Evolutionary conservation across 768 basidiomycete genomes (phyloP).

Genomic region (Boletales sp.): DNA sequence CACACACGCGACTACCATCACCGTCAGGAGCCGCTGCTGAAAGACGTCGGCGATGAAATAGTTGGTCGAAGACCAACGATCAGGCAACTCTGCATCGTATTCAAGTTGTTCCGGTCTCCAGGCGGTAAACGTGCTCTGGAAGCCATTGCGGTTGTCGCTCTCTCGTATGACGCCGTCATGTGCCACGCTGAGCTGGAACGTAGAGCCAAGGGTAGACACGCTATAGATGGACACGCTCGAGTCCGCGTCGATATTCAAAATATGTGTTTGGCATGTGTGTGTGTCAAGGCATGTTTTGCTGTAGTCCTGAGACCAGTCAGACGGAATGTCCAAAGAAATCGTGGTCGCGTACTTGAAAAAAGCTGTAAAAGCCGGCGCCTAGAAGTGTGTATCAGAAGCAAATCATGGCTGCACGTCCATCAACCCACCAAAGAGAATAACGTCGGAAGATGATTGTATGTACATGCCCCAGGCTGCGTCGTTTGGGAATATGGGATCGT

Average conservation of each 20-base stretch:
- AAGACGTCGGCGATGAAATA: neutral
- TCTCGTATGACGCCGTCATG: constrained; percentile 32
- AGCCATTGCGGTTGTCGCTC: constrained; percentile 38
- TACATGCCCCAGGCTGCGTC: constrained; percentile 13
- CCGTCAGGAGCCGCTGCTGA: neutral
- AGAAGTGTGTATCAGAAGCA: constrained; percentile 14
- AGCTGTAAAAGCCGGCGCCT: constrained; percentile 50
- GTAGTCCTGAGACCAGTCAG: constrained; percentile 32
- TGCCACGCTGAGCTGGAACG: constrained; percentile 39
- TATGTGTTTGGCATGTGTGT: constrained; percentile 39
- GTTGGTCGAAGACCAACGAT: neutral
- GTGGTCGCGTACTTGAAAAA: constrained; percentile 35
- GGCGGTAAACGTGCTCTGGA: constrained; percentile 35
- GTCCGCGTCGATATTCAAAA: constrained; percentile 38
- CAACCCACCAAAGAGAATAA: constrained; percentile 39
- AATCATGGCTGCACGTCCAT: constrained; percentile 26
- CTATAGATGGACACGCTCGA: constrained; percentile 40
- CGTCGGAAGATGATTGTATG: constrained; percentile 33
- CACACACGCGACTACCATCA: neutral
- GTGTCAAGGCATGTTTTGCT: constrained; percentile 32
- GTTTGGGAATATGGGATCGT: constrained; percentile 36
- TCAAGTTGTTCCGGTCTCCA: constrained; percentile 15
- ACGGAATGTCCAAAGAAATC: neutral
- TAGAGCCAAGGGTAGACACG: constrained; percentile 43
- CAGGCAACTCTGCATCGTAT: neutral